Evolutionary conservation across 2,329 filamentous ascomycete genomes (phyloP), one percentile per base, ranked within the genome.

Genomic region (Colletotrichum lini): DNA sequence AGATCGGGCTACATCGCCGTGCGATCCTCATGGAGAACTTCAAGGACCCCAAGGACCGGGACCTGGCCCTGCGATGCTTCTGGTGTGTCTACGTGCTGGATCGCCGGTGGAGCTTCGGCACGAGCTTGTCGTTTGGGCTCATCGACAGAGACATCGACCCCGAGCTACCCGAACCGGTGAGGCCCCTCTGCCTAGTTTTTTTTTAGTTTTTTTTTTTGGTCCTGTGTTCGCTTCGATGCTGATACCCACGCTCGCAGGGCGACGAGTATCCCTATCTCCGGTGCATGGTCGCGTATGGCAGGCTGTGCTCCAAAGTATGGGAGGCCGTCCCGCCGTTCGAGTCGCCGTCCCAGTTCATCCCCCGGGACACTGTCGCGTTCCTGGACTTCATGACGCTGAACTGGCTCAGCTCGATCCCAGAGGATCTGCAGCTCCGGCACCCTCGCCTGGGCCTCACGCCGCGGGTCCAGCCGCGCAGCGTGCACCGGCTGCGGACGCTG

Each of bases 1-100:
- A 86, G 65, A 82, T 87, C 52, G 86, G 86, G 0, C 79, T 88
- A 0, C 85, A 88, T 67, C 79, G 85, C 1, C 82, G 82, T 42
- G 78, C 83, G 8, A 86, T 82, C 23, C 77, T 86, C 47, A 73
- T 79, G 12, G 80, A 83, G 53, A 83, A 80, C 15, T 82, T 84
- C 44, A 74, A 75, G 2, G 79, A 83, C 47, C 70, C 74, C 0
- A 70, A 77, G 2, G 73, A 78, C 2, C 79, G 81, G 0, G 75
- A 77, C 1, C 64, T 78, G 2, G 83, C 82, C 0, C 75, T 79
- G 1, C 76, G 80, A 1, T 80, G 87, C 0, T 88, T 87, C 70
- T 88, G 86, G 85, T 85, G 82, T 40, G 84, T 87, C 21, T 88
- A 87, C 65, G 83, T 86, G 0, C 80, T 88, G 0, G 86, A 88